A percentile compares a stretch with the other conserved stretches of the same genome.
These are phyloP conservation scores for Aspergillus niger DNA, from an alignment of 2,329 filamentous ascomycete genomes.

Conservation along the genomic window DNA sequence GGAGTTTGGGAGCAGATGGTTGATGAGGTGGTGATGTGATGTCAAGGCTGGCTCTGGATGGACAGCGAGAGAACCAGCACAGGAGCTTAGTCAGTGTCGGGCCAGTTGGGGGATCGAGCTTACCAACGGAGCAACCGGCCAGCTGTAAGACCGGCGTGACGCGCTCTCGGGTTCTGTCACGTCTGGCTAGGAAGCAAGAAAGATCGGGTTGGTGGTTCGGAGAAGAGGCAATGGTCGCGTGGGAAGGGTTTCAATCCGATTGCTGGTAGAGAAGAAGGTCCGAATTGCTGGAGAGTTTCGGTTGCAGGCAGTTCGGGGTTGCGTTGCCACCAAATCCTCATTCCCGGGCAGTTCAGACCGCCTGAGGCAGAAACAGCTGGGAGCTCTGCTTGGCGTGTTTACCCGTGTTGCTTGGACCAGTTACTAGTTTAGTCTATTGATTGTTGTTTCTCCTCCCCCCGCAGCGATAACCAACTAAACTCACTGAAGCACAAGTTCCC, in stretches of 20 bases:
- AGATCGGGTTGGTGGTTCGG: not conserved
- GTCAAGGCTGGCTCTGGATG: conserved; percentile 36
- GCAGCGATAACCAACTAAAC: not conserved
- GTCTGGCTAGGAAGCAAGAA: not conserved
- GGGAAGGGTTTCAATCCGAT: not conserved
- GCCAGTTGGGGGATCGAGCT: conserved; percentile 23
- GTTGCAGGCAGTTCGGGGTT: not conserved
- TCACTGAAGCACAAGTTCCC: not conserved
- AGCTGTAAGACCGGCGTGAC: conserved; percentile 18
- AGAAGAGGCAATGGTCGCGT: not conserved
- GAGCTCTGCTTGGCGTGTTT: conserved; percentile 9
- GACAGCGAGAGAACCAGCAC: conserved; percentile 35
- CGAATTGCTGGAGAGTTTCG: conserved; percentile 5
- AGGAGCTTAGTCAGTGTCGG: conserved; percentile 38
- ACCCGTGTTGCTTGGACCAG: not conserved
- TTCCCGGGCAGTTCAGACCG: not conserved
- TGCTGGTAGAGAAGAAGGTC: not conserved
- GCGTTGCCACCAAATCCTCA: conserved; percentile 7
- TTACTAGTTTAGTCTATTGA: not conserved
- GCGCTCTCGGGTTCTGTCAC: not conserved
- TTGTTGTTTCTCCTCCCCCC: not conserved
- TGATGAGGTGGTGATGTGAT: conserved; percentile 41
- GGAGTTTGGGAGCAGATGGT: conserved; percentile 19
- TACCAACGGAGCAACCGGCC: conserved; percentile 21
- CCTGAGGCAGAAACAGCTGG: conserved; percentile 15